Base-by-base conservation (phyloP, 2,329 filamentous ascomycete species). In the Neofusicoccum kwambonambiense region DNA sequence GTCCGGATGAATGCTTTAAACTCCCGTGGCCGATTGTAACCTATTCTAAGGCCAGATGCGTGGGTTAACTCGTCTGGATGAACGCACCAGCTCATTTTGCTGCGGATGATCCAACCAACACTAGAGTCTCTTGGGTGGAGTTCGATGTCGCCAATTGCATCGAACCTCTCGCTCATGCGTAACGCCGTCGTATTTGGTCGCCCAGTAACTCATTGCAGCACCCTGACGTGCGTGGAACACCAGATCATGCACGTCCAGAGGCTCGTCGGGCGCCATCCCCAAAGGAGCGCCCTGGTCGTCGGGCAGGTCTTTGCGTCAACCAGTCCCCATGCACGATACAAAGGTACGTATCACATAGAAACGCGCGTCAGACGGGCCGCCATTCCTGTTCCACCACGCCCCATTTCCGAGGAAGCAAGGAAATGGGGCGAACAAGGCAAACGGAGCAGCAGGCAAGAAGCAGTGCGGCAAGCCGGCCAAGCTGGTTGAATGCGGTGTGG, bases 401-500 rank as follows among this genome's bases (percentile, higher is more conserved):
- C 11, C 39, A 15, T 49, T 42, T 47, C 56, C 42, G 54, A 39
- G 3, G 37, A 44, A 17, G 42, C 42, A 44, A 9, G 11, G 13
- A 15, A 47, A 27, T 34, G 56, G 47, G 41, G 41, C 31, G 31
- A 22, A 7, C 56, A 49, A 4, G 42, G 56, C 19, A 27, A 19
- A 7, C 6, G 27, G 4, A n/a, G 44, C 31, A 47, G 44, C 22
- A 9, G 27, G n/a, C 31, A 19, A 39, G 34, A 12, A 12, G 13
- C 52, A 37, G 52, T 15, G 39, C 22, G 11, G 12, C 44, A 17
- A 34, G 15, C 11, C 12, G n/a, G 56, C 56, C 56, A 60, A 60
- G 56, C 56, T 60, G 56, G 56, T 17, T 60, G 56, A 60, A 60
- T 60, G 56, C 41, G 56, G 56, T 39, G 56, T 60, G 56, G 56